These are phyloP conservation scores for Lagenaria siceraria DNA, from an alignment of 306 rosid species.

Conservation along the genomic window DNA sequence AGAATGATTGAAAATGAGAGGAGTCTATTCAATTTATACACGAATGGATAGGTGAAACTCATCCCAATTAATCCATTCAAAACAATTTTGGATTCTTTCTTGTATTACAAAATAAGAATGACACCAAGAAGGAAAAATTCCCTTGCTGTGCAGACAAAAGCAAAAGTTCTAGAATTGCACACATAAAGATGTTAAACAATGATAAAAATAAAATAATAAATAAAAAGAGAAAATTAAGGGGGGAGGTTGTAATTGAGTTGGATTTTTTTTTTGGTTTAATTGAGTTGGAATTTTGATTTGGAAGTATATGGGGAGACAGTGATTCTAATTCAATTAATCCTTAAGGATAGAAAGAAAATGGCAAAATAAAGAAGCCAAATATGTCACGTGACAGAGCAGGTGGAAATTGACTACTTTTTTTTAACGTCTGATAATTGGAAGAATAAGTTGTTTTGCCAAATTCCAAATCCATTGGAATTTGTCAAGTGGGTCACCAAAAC, in stretches of 20 bases:
- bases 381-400: conserved; percentile 3
- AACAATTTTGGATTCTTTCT: background rate
- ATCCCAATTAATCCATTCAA: background rate
- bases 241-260: too few species aligned
- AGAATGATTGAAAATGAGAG: background rate
- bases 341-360: background rate
- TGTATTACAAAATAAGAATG: background rate
- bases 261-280: background rate
- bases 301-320: conserved; percentile 3
- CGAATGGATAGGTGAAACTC: background rate
- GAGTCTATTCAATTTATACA: background rate
- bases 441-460: conserved; percentile 3
- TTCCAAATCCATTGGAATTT: background rate
- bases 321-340: background rate
- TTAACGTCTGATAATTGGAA: background rate
- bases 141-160: background rate
- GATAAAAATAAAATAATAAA: background rate
- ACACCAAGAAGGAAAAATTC: background rate
- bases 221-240: too few species aligned
- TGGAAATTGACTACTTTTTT: background rate
- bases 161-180: background rate
- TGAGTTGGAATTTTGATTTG: conserved; percentile 9
- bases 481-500: conserved; percentile 5
- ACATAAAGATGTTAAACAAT: background rate
- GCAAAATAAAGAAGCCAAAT: conserved; percentile 6